phyloP scores from a whole-genome alignment of 257 asterid species.

The Sherardia arvensis region DNA sequence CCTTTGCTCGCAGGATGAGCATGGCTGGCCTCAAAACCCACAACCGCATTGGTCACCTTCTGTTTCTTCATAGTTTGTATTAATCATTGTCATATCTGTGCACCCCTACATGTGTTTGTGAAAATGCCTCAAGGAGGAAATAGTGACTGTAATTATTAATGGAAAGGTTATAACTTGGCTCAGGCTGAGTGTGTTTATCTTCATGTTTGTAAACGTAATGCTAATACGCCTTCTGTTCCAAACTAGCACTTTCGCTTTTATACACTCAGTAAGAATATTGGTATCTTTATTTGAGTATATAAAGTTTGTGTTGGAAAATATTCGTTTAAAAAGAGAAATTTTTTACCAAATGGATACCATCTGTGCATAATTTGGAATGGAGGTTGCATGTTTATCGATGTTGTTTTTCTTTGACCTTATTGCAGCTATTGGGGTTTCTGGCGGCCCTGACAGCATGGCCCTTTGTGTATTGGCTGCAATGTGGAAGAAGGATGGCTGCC shows the following conservation, averaged over 20 bases:
- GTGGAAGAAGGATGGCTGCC: conserved; percentile 52
- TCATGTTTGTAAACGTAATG: background rate
- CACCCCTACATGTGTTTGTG: background rate
- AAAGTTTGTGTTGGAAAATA: too few relatives aligned
- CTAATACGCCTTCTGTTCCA: background rate
- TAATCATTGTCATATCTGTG: background rate
- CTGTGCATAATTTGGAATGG: background rate
- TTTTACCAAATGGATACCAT: too few relatives aligned
- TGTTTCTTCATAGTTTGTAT: background rate
- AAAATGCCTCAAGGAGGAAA: background rate
- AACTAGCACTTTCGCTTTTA: background rate
- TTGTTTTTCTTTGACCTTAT: conserved; percentile 3
- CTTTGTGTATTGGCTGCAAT: conserved; percentile 64
- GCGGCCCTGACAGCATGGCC: conserved; percentile 96
- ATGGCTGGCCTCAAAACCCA: conserved; percentile 80
- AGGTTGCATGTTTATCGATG: background rate
- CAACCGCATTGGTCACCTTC: conserved; percentile 59
- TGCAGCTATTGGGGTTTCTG: conserved; percentile 88
- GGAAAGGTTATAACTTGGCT: background rate
- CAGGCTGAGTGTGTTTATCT: background rate
- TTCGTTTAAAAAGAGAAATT: background rate
- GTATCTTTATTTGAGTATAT: too few relatives aligned
- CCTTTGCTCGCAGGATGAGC: conserved; percentile 61
- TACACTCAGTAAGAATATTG: background rate
- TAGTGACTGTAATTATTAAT: background rate